phyloP scores from a whole-genome alignment of 192 early-diverging fungal genomes.

The Umbelopsis vinacea region DNA sequence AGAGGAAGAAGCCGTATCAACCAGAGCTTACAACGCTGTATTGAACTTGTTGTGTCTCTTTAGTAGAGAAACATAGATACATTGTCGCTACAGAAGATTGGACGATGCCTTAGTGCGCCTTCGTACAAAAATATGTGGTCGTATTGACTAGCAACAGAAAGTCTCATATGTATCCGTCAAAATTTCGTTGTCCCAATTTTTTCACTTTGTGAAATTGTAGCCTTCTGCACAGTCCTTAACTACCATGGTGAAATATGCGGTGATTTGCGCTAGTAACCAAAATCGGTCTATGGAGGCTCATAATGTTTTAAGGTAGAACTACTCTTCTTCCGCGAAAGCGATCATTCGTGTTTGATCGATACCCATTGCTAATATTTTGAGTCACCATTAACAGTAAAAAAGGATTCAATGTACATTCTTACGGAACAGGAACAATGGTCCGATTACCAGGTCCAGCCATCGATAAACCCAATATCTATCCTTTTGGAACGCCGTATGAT shows the following conservation, averaged over 20 bases:
- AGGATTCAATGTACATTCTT: slow-evolving; percentile 86
- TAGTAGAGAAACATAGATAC: too few species aligned
- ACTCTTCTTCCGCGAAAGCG: too few species aligned
- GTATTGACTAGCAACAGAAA: too few species aligned
- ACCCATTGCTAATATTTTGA: neutral
- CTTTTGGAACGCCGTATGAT: slow-evolving; percentile 92
- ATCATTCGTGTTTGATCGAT: too few species aligned
- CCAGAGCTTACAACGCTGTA: too few species aligned
- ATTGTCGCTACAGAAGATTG: too few species aligned
- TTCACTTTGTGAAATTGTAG: neutral
- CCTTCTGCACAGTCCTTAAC: neutral
- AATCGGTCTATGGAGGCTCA: slow-evolving; percentile 98
- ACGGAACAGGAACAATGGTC: slow-evolving; percentile 90
- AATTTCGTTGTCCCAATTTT: neutral
- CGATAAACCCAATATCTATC: slow-evolving; percentile 89
- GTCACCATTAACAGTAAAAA: slow-evolving; percentile 48
- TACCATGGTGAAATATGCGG: slow-evolving; percentile 81
- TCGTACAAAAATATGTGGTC: too few species aligned
- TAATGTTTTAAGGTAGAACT: slow-evolving; percentile 64
- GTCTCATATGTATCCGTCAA: too few species aligned
- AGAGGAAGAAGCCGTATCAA: too few species aligned
- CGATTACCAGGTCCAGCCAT: slow-evolving; percentile 86
- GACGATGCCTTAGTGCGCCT: too few species aligned
- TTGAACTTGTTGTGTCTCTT: too few species aligned
- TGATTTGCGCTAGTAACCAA: slow-evolving; percentile 97